These are phyloP conservation scores for Fomitopsis pulvina DNA, from an alignment of 768 basidiomycete genomes.

Conservation along the genomic window DNA sequence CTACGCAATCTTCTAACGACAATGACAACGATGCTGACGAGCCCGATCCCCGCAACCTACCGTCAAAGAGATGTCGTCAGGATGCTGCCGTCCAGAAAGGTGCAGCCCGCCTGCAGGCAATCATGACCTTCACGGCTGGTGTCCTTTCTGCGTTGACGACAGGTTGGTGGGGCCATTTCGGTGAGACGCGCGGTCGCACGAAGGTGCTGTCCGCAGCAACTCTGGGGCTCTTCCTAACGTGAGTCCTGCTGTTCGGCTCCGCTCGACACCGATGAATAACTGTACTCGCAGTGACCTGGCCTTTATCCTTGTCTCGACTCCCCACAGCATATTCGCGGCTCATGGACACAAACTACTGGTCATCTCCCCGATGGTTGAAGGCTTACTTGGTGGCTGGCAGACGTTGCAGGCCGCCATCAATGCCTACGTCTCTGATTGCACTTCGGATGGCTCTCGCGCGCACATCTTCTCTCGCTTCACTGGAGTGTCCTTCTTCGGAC, in stretches of 20 bases:
- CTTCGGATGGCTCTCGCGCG: conserved; percentile 75
- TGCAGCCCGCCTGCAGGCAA: conserved; percentile 69
- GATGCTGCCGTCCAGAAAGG: conserved; percentile 58
- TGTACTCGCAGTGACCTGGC: conserved; percentile 54
- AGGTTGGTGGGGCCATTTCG: conserved; percentile 80
- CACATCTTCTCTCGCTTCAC: conserved; percentile 52
- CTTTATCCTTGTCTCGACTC: conserved; percentile 73
- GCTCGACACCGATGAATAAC: not conserved
- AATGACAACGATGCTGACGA: conserved; percentile 24
- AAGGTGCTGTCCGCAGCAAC: conserved; percentile 62
- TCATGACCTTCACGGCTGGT: conserved; percentile 74
- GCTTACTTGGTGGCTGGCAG: conserved; percentile 75
- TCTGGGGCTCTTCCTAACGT: conserved; percentile 71
- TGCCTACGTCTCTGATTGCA: conserved; percentile 71
- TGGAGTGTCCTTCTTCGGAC: conserved; percentile 72
- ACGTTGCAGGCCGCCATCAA: conserved; percentile 55
- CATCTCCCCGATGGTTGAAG: conserved; percentile 74
- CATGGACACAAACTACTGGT: conserved; percentile 74
- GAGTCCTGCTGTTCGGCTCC: conserved; percentile 30
- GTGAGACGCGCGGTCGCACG: conserved; percentile 73
- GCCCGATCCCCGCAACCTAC: conserved; percentile 32
- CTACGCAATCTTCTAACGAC: conserved; percentile 8
- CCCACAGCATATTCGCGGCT: conserved; percentile 47
- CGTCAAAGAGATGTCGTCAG: conserved; percentile 32
- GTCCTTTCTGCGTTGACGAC: conserved; percentile 75